These are phyloP conservation scores for Deuterostichococcus epilithicus DNA, from an alignment of 139 green algal species.

Conservation along the genomic window DNA sequence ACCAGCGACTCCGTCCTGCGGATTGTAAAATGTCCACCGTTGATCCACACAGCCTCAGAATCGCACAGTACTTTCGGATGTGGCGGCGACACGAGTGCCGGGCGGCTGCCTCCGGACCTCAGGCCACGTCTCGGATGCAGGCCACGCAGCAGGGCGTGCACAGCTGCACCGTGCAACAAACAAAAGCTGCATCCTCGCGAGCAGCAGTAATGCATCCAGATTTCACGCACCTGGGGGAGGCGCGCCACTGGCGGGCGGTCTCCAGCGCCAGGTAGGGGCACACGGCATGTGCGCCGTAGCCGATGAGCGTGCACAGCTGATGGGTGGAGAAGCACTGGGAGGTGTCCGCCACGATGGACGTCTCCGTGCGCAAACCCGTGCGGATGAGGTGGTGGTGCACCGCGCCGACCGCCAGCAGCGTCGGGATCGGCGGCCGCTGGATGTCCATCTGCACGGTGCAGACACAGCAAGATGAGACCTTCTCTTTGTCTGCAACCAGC, in stretches of 20 bases:
- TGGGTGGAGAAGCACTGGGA: constrained; percentile 85
- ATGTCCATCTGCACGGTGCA: constrained; percentile 31
- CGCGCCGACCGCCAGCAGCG: constrained; percentile 87
- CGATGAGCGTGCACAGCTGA: constrained; percentile 88
- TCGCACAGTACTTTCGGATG: too few relatives aligned
- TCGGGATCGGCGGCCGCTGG: constrained; percentile 74
- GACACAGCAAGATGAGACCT: too few relatives aligned
- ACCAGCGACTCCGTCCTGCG: constrained; percentile 77
- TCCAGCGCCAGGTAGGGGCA: constrained; percentile 97
- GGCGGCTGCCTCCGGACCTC: too few relatives aligned
- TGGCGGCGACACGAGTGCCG: too few relatives aligned
- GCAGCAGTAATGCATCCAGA: background rate
- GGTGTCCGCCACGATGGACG: constrained; percentile 95
- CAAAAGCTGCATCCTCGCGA: background rate
- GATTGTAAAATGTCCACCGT: background rate
- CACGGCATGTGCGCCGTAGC: constrained; percentile 94
- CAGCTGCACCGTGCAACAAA: too few relatives aligned
- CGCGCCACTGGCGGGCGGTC: constrained; percentile 91
- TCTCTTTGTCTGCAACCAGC: background rate
- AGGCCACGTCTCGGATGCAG: too few relatives aligned
- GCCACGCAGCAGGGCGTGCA: too few relatives aligned
- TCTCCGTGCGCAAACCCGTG: constrained; percentile 72
- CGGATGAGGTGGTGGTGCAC: constrained; percentile 98
- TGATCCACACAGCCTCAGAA: too few relatives aligned
- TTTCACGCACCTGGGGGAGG: constrained; percentile 42